These are phyloP conservation scores for Xerocomellus intermedius DNA, from an alignment of 768 basidiomycete genomes.

Conservation along the genomic window DNA sequence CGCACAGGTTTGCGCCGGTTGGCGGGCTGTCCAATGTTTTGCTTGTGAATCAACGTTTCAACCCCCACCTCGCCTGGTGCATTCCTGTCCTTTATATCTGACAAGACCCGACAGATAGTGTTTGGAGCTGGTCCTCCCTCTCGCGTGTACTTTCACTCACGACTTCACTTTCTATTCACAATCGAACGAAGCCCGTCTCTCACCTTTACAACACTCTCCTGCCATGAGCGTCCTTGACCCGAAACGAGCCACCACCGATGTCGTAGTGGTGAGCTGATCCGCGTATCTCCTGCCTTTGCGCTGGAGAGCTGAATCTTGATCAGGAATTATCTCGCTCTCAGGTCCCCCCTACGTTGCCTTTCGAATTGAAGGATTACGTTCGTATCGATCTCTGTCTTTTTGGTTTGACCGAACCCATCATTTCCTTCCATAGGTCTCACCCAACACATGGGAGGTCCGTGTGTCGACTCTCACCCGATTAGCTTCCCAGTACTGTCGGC, in stretches of 20 bases:
- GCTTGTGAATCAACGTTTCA: too few species aligned
- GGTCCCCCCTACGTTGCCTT: constrained; percentile 33
- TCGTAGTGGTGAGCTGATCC: constrained; percentile 24
- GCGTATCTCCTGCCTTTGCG: not conserved
- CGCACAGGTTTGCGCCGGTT: not conserved
- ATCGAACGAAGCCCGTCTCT: not conserved
- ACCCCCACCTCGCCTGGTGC: not conserved
- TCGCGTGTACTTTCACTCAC: not conserved
- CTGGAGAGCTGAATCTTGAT: not conserved
- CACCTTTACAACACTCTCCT: not conserved
- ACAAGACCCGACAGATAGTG: not conserved
- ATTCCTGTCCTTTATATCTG: not conserved
- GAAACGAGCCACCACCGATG: constrained; percentile 18
- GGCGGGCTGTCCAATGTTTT: not conserved
- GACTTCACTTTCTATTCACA: not conserved
- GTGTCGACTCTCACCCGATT: constrained; percentile 37
- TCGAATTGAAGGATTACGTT: constrained; percentile 36
- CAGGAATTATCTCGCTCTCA: constrained; percentile 37
- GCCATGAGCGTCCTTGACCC: constrained; percentile 13
- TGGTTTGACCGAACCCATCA: not conserved
- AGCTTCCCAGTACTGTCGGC: constrained; percentile 42
- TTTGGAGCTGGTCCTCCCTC: constrained; percentile 24
- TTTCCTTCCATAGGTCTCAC: constrained; percentile 34
- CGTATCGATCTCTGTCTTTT: constrained; percentile 24
- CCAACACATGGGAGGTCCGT: constrained; percentile 45